Evolutionary conservation across 768 basidiomycete genomes (phyloP), one percentile per base, ranked within the genome.

Genomic region (Krasilnikovozyma curviuscula): DNA sequence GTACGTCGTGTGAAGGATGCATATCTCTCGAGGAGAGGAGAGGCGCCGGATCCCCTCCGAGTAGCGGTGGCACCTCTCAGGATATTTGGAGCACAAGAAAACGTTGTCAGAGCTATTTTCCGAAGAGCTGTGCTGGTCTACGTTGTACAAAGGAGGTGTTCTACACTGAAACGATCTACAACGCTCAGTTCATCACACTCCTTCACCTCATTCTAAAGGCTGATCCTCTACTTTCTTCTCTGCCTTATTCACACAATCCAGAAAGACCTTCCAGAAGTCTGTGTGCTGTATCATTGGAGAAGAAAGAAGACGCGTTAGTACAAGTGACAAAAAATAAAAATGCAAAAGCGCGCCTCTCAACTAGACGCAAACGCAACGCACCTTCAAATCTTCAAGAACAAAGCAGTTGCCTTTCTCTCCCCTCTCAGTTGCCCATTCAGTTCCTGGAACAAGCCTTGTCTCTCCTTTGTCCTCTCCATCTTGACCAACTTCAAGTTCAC

Each of bases 171-270:
- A n/a, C n/a, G n/a, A n/a, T n/a, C n/a, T n/a, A n/a, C n/a, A n/a
- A n/a, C n/a, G n/a, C n/a, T n/a, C n/a, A n/a, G n/a, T n/a, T n/a
- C n/a, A n/a, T n/a, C n/a, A n/a, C n/a, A n/a, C n/a, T n/a, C n/a
- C n/a, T n/a, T n/a, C n/a, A n/a, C n/a, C n/a, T n/a, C n/a, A n/a
- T n/a, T n/a, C n/a, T n/a, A n/a, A n/a, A n/a, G n/a, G n/a, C n/a
- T n/a, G n/a, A n/a, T n/a, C 23, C 25, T 34, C 12, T 12, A 50
- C 44, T 43, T 50, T 50, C 21, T 50, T 50, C 27, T 50, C 49
- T 12, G 44, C 49, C 14, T 31, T 37, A 34, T 29, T 43, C 18
- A 50, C 49, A 24, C 41, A 43, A 14, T 18, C 40, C 12, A 50
- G 37, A 37, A 50, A 50, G 34, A 41, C 29, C 2, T 27, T 19